phyloP scores from a whole-genome alignment of 257 asterid genomes.

The Henckelia pumila region DNA sequence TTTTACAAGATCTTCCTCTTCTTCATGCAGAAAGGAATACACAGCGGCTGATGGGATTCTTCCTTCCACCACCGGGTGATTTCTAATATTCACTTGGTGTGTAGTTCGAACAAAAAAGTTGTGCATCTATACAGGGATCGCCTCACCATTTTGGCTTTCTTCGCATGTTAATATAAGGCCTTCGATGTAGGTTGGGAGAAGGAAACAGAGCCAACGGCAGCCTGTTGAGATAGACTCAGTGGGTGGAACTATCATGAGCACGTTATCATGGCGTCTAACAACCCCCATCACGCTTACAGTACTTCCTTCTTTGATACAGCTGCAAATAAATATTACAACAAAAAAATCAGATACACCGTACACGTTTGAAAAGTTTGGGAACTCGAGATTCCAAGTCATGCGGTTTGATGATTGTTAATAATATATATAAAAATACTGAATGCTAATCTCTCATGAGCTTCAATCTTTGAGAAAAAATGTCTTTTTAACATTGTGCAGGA shows the following conservation, averaged over 20 bases:
- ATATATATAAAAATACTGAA: not conserved
- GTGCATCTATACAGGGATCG: conserved; percentile 57
- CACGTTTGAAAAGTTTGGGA: not conserved
- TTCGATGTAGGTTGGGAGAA: conserved; percentile 68
- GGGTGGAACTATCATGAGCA: conserved; percentile 80
- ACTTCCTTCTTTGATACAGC: conserved; percentile 79
- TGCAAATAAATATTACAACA: conserved; percentile 24
- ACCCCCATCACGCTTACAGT: conserved; percentile 76
- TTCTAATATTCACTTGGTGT: conserved; percentile 35
- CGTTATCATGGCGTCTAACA: conserved; percentile 61
- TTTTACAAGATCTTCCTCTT: conserved; percentile 27
- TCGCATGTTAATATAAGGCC: conserved; percentile 61
- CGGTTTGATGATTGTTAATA: too few relatives aligned
- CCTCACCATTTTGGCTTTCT: conserved; percentile 51
- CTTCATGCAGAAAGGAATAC: conserved; percentile 28
- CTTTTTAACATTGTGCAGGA: not conserved
- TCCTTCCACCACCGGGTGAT: conserved; percentile 25
- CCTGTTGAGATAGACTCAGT: conserved; percentile 67
- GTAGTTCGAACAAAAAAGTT: conserved; percentile 22
- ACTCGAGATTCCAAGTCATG: not conserved
- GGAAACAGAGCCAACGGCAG: conserved; percentile 66
- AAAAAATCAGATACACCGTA: not conserved
- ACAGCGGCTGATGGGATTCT: conserved; percentile 31
- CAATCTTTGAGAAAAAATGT: too few relatives aligned
- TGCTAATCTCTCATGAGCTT: not conserved